These are phyloP conservation scores for Ilex paraguariensis DNA, from an alignment of 305 asterid genomes.

Conservation along the genomic window DNA sequence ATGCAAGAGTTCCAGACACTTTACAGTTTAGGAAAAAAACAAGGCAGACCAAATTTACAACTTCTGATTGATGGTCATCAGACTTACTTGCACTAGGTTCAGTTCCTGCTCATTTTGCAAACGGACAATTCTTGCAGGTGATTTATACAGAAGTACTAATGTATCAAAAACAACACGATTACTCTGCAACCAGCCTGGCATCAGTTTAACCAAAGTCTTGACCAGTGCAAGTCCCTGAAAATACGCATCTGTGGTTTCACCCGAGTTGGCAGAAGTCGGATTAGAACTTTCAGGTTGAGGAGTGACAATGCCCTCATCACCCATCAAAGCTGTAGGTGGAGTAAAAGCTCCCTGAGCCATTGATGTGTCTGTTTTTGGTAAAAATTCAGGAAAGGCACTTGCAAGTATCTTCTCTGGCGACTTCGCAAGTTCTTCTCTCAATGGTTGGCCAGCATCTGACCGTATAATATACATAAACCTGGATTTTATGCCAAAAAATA, in stretches of 20 bases:
- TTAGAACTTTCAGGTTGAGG: constrained; percentile 68
- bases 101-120: constrained; percentile 93
- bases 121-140: constrained; percentile 81
- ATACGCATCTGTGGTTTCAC: constrained; percentile 75
- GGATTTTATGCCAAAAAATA: constrained; percentile 14
- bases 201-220: constrained; percentile 87
- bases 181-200: constrained; percentile 98
- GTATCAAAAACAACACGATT: constrained; percentile 79
- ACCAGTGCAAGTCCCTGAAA: constrained; percentile 96
- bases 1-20: too few relatives aligned
- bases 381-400: constrained; percentile 84
- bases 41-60: too few relatives aligned
- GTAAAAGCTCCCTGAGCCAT: constrained; percentile 52
- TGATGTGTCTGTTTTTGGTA: constrained; percentile 48
- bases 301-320: constrained; percentile 52
- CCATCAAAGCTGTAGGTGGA: constrained; percentile 44
- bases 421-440: constrained; percentile 98
- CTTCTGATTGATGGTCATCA: constrained; percentile 6
- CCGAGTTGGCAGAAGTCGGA: constrained; percentile 39
- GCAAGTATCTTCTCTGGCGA: constrained; percentile 95
- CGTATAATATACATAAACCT: constrained; percentile 96
- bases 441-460: constrained; percentile 98
- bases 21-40: too few relatives aligned
- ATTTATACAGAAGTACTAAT: constrained; percentile 86
- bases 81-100: constrained; percentile 87